Base-by-base conservation (phyloP, 179 eudicot species). In the Spinacia oleracea region DNA sequence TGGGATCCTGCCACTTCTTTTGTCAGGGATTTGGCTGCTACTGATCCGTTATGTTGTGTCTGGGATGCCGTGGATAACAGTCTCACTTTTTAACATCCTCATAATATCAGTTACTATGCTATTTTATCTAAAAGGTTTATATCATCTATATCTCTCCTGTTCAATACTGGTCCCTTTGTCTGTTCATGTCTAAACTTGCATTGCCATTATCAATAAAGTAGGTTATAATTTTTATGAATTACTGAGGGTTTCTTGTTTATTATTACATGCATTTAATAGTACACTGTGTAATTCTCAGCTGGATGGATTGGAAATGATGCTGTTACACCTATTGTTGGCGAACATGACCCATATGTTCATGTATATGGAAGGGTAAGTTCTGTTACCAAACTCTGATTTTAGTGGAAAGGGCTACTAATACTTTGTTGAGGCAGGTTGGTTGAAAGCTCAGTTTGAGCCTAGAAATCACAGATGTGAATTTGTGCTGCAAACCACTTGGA, bases 11-110 rank as follows among this genome's bases (percentile, higher is more conserved):
- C 99, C 99, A 15, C 84, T 96, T 74, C 88, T 96, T 84, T 74
- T 96, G 72, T 91, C 99, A 46, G 83, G 94, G 77, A 81, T 94
- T 81, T 96, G 99, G 99, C 86, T 96, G 85, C 86, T 94, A 81
- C 62, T 96, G 94, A 94, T 96, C 74, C 92, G 97, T 38, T 92
- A 96, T 86, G 88, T 96, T 85, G 99, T 94, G 69, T 81, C 91
- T 81, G 99, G 92, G 81, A 96, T 96, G 99, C 99, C 98, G 38
- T 96, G 99, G 99, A 86, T 96, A 64, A 96, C 98, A 20, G 98
- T 96, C 81, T 64, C 82, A 75, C 86, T 96, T 68, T 96, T 96
- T 74, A 92, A 96, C 84, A 63, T 90, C 73, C 95, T 96, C 74
- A 81, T 94, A 31, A 81, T 94, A 84, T 89, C 99, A 38, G 89